Evolutionary conservation across 352 stramenopile species (phyloP).

Genomic region (Phytophthora melonis): DNA sequence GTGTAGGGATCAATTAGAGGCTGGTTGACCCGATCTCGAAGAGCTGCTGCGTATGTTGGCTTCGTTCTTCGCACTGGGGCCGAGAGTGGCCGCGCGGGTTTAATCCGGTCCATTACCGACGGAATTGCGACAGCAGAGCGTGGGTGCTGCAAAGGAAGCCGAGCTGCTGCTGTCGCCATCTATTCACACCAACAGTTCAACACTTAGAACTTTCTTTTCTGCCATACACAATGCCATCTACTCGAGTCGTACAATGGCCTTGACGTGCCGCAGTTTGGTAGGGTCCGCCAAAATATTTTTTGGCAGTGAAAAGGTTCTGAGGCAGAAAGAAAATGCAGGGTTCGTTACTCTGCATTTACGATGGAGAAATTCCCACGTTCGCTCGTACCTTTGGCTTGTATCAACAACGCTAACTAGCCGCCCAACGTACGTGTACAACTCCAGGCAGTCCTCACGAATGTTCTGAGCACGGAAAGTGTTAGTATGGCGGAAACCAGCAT

Average conservation of each 20-base stretch:
- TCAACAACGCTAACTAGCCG: constrained; percentile 47
- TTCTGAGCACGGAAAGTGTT: constrained; percentile 41
- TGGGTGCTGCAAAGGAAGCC: constrained; percentile 28
- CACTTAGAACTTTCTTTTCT: constrained; percentile 3
- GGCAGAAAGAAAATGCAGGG: neutral
- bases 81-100: constrained; percentile 60
- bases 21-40: constrained; percentile 64
- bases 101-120: constrained; percentile 17
- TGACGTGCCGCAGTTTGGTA: constrained; percentile 73
- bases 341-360: constrained; percentile 3
- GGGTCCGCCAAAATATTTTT: constrained; percentile 84
- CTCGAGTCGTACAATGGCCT: constrained; percentile 63
- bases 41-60: constrained; percentile 56
- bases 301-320: constrained; percentile 40
- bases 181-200: constrained; percentile 22
- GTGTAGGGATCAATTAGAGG: constrained; percentile 15
- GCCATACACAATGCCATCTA: neutral
- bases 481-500: neutral
- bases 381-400: constrained; percentile 30
- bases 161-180: constrained; percentile 53
- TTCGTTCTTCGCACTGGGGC: constrained; percentile 73
- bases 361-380: neutral
- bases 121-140: constrained; percentile 8
- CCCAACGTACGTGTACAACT: constrained; percentile 74
- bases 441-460: constrained; percentile 70